Conservation (phyloP, 192 early-diverging fungal genomes). For the Lobosporangium transversale region DNA sequence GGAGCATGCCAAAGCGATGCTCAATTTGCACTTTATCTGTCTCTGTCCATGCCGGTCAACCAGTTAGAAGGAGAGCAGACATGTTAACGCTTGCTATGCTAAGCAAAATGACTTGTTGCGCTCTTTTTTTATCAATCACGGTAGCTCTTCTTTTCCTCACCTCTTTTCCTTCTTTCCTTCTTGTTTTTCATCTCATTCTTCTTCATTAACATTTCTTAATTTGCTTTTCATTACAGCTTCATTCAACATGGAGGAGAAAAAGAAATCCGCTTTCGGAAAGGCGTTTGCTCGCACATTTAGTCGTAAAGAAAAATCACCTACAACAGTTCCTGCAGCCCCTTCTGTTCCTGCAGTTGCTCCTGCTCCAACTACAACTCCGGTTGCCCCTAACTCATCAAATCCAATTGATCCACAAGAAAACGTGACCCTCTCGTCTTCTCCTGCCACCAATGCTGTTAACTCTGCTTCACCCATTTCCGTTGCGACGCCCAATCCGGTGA, state of each 20-base stretch:
- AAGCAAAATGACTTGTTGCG: not conserved
- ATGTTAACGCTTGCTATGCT: not conserved
- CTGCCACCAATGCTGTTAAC: not conserved
- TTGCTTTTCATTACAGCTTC: not conserved
- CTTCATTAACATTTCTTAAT: not conserved
- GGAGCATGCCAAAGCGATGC: no score
- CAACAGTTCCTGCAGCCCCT: not conserved
- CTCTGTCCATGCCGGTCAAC: no score
- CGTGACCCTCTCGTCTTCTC: not conserved
- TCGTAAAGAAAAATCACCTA: constrained; percentile 11
- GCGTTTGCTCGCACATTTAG: constrained; percentile 49
- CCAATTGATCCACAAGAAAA: constrained; percentile 3
- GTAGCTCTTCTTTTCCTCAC: not conserved
- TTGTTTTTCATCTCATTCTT: not conserved
- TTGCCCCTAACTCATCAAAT: constrained; percentile 4
- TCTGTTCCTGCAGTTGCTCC: not conserved
- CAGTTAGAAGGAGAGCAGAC: no score
- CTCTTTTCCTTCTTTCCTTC: not conserved
- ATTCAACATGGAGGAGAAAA: constrained; percentile 49
- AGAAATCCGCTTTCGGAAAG: constrained; percentile 45
- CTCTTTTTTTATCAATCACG: not conserved
- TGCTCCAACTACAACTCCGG: not conserved
- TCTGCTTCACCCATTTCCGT: not conserved
- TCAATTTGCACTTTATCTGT: no score
- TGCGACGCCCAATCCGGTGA: constrained; percentile 9